phyloP scores from a whole-genome alignment of 805 yeast genomes.

The Metschnikowia kofuensis region DNA sequence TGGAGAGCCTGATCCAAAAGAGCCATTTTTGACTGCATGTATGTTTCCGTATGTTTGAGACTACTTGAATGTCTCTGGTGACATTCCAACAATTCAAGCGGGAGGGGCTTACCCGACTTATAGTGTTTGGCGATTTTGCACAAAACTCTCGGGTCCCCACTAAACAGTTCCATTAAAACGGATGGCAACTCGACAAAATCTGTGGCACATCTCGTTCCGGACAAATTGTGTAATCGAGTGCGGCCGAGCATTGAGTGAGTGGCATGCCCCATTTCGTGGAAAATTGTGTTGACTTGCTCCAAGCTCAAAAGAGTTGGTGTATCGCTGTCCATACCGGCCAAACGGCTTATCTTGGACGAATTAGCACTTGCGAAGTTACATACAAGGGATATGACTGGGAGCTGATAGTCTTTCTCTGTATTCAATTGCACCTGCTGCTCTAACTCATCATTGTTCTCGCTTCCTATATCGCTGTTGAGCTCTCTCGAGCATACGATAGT shows the following conservation, averaged over 20 bases:
- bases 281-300: conserved; percentile 85
- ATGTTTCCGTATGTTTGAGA: conserved; percentile 69
- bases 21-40: conserved; percentile 88
- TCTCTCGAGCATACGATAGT: conserved; percentile 93
- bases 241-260: conserved; percentile 96
- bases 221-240: conserved; percentile 83
- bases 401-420: conserved; percentile 57
- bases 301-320: conserved; percentile 59
- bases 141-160: conserved; percentile 75
- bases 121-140: conserved; percentile 70
- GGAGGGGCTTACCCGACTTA: conserved; percentile 60
- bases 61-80: conserved; percentile 51
- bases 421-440: conserved; percentile 31
- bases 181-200: conserved; percentile 97
- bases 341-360: conserved; percentile 22
- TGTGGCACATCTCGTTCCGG: conserved; percentile 93
- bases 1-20: conserved; percentile 82
- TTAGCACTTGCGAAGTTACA: conserved; percentile 59
- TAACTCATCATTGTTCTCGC: conserved; percentile 25
- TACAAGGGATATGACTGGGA: conserved; percentile 86
- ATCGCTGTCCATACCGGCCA: conserved; percentile 23
- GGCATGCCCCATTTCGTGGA: conserved; percentile 99
- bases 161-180: conserved; percentile 92
- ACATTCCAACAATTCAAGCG: conserved; percentile 45
- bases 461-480: conserved; percentile 45